Evolutionary conservation across 495 filamentous ascomycete species (phyloP).

Genomic region (Tuber magnatum): DNA sequence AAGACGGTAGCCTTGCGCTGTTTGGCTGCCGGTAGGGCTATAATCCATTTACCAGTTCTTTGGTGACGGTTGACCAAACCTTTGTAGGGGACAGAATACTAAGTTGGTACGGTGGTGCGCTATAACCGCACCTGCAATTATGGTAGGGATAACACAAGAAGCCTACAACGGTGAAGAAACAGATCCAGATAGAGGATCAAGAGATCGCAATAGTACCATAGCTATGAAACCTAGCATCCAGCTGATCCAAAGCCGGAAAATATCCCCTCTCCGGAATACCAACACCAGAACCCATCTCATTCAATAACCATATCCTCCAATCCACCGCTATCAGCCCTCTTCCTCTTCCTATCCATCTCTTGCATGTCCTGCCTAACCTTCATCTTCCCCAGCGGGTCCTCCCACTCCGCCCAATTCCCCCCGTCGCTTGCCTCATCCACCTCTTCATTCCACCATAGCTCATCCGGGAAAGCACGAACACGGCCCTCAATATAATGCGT

Average conservation of each 20-base stretch:
- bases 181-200: not conserved
- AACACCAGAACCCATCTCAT: not conserved
- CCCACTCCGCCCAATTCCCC: constrained; percentile 6
- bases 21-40: not conserved
- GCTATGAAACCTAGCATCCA: not conserved
- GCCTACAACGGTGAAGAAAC: not conserved
- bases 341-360: constrained; percentile 15
- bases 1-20: not conserved
- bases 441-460: constrained; percentile 18
- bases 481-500: not conserved
- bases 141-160: not conserved
- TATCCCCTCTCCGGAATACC: not conserved
- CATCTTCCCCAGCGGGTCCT: not conserved
- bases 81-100: not conserved
- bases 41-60: not conserved
- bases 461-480: constrained; percentile 5
- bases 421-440: constrained; percentile 10
- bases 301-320: not conserved
- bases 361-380: not conserved
- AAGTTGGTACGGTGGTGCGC: not conserved
- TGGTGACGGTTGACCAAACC: not conserved
- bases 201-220: not conserved
- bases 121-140: not conserved
- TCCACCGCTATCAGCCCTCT: constrained; percentile 13
- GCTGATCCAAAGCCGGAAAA: not conserved